These are phyloP conservation scores for Nakazawaea populi DNA, from an alignment of 805 yeast genomes.

Conservation along the genomic window DNA sequence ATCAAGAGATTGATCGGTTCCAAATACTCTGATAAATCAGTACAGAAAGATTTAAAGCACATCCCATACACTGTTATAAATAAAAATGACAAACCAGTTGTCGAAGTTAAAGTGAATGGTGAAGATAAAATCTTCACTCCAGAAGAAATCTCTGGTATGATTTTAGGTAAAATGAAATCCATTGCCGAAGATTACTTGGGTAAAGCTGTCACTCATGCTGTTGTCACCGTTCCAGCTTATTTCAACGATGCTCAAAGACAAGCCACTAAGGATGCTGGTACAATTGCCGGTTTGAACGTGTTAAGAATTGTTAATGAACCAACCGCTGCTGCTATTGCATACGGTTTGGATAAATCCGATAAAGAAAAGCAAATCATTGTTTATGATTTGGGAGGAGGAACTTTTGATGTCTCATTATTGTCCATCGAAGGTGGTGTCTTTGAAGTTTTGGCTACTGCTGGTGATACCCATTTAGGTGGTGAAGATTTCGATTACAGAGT, in stretches of 20 bases:
- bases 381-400: slow-evolving; percentile 97
- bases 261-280: slow-evolving; percentile 91
- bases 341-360: slow-evolving; percentile 80
- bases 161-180: slow-evolving; percentile 83
- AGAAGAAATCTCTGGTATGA: slow-evolving; percentile 93
- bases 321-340: slow-evolving; percentile 97
- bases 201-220: slow-evolving; percentile 78
- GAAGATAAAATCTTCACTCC: slow-evolving; percentile 81
- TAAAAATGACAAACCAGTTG: slow-evolving; percentile 79
- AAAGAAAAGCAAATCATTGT: slow-evolving; percentile 88
- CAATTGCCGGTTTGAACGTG: slow-evolving; percentile 84
- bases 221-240: slow-evolving; percentile 90
- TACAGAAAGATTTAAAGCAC: slow-evolving; percentile 75
- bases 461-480: slow-evolving; percentile 98
- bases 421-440: slow-evolving; percentile 89
- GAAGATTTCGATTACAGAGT: slow-evolving; percentile 91
- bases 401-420: slow-evolving; percentile 86
- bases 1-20: slow-evolving; percentile 93
- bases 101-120: slow-evolving; percentile 84
- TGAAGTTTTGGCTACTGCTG: slow-evolving; percentile 90
- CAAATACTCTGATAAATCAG: slow-evolving; percentile 74
- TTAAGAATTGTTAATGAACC: slow-evolving; percentile 90
- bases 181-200: slow-evolving; percentile 92
- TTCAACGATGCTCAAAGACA: slow-evolving; percentile 93
- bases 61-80: slow-evolving; percentile 81